Conservation (phyloP, 164 flowering plant genomes). For the Macadamia tetraphylla region DNA sequence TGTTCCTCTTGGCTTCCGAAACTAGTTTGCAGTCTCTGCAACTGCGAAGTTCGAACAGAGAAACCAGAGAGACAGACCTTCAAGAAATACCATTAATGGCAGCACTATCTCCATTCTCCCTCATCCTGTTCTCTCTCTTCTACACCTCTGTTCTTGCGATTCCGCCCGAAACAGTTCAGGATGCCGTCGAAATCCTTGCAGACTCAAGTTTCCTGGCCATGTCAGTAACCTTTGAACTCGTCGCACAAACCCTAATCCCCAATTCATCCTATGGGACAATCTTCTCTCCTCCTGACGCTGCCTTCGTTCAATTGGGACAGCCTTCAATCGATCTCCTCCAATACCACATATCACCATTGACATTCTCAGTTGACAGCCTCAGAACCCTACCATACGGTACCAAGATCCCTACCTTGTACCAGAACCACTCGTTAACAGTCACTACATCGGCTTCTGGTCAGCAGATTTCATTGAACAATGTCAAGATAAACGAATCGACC, state of each 20-base stretch:
- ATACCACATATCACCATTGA: conserved; percentile 44
- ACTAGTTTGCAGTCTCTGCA: too few species aligned
- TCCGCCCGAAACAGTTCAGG: conserved; percentile 13
- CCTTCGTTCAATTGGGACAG: conserved; percentile 50
- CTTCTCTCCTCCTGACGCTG: conserved; percentile 53
- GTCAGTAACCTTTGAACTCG: conserved; percentile 47
- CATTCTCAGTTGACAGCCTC: conserved; percentile 29
- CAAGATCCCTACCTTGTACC: conserved; percentile 38
- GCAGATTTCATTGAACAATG: conserved; percentile 31
- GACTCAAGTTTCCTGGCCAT: conserved; percentile 38
- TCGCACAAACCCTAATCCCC: conserved; percentile 21
- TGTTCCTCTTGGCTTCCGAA: too few species aligned
- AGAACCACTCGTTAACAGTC: conserved; percentile 26
- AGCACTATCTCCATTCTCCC: conserved; percentile 3
- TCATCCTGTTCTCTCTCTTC: conserved; percentile 11
- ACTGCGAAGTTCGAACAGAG: too few species aligned
- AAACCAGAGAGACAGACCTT: too few species aligned
- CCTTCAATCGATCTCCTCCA: conserved; percentile 49
- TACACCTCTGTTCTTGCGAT: conserved; percentile 10
- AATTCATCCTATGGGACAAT: conserved; percentile 34
- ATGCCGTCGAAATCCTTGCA: conserved; percentile 42
- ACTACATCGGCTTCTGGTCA: conserved; percentile 21
- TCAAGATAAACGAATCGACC: conserved; percentile 23
- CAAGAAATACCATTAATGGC: conserved; percentile 14
- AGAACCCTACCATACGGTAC: conserved; percentile 35